These are phyloP conservation scores for Russula olivacea DNA, from an alignment of 768 basidiomycete species.

Conservation along the genomic window DNA sequence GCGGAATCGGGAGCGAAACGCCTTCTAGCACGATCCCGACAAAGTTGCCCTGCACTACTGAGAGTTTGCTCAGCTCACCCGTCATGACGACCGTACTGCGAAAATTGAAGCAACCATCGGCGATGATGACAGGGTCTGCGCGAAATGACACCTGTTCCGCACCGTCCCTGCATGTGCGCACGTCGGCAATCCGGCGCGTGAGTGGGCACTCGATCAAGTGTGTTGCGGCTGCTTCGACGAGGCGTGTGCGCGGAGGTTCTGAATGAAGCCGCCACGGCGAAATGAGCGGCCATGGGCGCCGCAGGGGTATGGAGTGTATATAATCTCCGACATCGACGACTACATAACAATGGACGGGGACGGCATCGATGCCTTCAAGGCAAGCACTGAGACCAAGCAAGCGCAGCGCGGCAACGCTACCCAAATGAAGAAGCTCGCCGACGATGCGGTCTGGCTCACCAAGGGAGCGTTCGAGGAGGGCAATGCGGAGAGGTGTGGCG, in stretches of 20 bases:
- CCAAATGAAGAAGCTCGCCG: conserved; percentile 93
- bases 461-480: too few relatives aligned
- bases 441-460: too few relatives aligned
- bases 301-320: conserved; percentile 86
- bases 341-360: conserved; percentile 80
- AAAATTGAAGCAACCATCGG: conserved; percentile 96
- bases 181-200: conserved; percentile 56
- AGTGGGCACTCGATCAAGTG: conserved; percentile 59
- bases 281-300: conserved; percentile 74
- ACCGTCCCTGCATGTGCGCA: conserved; percentile 41
- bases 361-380: conserved; percentile 81
- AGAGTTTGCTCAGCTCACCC: too few relatives aligned
- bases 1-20: too few relatives aligned
- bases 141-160: conserved; percentile 44
- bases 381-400: conserved; percentile 68
- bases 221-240: conserved; percentile 81
- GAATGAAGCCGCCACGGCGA: conserved; percentile 98
- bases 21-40: too few relatives aligned
- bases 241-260: conserved; percentile 66
- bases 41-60: too few relatives aligned
- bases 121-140: conserved; percentile 79
- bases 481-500: too few relatives aligned
- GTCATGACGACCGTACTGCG: conserved; percentile 52
- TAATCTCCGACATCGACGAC: conserved; percentile 60
- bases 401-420: conserved; percentile 70